phyloP scores from a whole-genome alignment of 257 asterid species.

The Thymus mandschuricus region DNA sequence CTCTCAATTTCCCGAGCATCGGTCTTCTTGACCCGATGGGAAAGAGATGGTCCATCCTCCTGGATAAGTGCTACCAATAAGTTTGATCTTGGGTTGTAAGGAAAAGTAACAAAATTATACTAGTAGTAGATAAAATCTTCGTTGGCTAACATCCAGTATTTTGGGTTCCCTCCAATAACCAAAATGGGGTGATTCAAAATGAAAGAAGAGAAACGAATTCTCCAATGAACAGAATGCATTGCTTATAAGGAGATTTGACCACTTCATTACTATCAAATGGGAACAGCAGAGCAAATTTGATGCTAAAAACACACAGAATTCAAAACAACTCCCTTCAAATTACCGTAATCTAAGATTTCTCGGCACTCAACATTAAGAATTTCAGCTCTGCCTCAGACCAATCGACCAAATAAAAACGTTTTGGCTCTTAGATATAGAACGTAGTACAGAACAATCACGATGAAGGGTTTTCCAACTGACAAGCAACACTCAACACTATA shows the following conservation, averaged over 20 bases:
- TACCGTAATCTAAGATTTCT: neutral
- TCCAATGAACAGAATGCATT: slow-evolving; percentile 8
- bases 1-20: slow-evolving; percentile 98
- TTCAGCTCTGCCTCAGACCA: neutral
- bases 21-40: slow-evolving; percentile 81
- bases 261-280: slow-evolving; percentile 4
- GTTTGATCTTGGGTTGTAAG: slow-evolving; percentile 18
- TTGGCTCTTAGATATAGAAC: neutral
- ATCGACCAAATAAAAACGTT: neutral
- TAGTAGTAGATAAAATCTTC: neutral
- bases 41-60: slow-evolving; percentile 91
- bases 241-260: neutral
- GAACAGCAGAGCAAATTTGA: neutral
- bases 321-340: neutral
- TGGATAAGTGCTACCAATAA: slow-evolving; percentile 37
- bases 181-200: neutral
- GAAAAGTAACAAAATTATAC: neutral
- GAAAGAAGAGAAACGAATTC: neutral
- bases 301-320: neutral
- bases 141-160: slow-evolving; percentile 23
- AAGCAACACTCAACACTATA: neutral
- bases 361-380: neutral
- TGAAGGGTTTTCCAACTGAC: neutral
- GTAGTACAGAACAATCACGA: neutral
- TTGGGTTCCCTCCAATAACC: neutral